Conservation (phyloP, 257 asterid genomes). For the Penstemon barbatus region DNA sequence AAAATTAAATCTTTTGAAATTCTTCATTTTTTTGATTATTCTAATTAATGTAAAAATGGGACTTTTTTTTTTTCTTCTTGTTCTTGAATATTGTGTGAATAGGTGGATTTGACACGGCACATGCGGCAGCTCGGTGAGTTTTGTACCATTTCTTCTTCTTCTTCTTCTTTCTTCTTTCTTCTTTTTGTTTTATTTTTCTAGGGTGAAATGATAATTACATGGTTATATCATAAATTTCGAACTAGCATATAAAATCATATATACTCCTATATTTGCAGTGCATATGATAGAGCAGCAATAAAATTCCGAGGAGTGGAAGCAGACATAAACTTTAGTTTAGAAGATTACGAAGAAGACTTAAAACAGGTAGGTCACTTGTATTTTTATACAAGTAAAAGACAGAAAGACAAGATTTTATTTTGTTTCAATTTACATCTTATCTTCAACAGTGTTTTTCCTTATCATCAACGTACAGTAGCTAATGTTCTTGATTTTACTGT, state of each 20-base stretch:
- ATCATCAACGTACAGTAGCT: conserved; percentile 22
- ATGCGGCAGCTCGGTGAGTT: conserved; percentile 74
- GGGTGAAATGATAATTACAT: too few species aligned
- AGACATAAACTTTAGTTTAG: conserved; percentile 81
- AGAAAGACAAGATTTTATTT: neutral
- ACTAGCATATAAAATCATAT: too few species aligned
- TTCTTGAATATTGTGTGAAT: conserved; percentile 2
- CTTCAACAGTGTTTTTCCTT: conserved; percentile 31
- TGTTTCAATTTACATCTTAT: conserved; percentile 28
- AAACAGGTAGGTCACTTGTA: conserved; percentile 58
- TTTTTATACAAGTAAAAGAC: neutral
- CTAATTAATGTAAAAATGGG: neutral
- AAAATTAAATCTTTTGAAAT: neutral
- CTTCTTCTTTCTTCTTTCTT: too few species aligned
- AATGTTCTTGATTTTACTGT: neutral
- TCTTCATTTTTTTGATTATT: conserved; percentile 4
- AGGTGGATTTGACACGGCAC: conserved; percentile 77
- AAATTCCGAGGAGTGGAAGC: conserved; percentile 95
- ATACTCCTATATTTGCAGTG: conserved; percentile 42
- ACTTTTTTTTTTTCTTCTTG: neutral
- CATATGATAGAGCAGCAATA: conserved; percentile 95
- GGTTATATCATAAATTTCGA: too few species aligned
- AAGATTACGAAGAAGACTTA: conserved; percentile 83
- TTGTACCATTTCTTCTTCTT: too few species aligned
- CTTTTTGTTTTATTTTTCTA: too few species aligned